These are phyloP conservation scores for Pythium sp. DNA, from an alignment of 352 stramenopile genomes.

Conservation along the genomic window DNA sequence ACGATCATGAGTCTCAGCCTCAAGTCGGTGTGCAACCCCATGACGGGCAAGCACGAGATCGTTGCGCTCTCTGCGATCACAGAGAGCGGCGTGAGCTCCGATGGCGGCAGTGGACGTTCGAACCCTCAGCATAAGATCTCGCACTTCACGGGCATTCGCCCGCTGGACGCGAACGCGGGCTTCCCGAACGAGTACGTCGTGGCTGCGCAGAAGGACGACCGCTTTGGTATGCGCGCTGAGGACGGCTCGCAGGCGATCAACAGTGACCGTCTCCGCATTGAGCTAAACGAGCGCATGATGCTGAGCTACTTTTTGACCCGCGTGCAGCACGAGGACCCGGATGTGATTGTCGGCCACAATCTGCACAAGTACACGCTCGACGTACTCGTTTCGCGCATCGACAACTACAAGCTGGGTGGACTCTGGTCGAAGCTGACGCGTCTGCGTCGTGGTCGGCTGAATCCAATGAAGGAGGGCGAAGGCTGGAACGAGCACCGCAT, in stretches of 20 bases:
- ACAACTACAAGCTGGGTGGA: constrained; percentile 88
- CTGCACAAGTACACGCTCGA: constrained; percentile 98
- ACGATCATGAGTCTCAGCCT: constrained; percentile 96
- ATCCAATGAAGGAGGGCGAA: constrained; percentile 78
- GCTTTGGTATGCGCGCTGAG: constrained; percentile 48
- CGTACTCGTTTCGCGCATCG: constrained; percentile 94
- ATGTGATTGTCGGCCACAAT: constrained; percentile 99
- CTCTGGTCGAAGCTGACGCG: constrained; percentile 84
- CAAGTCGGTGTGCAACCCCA: constrained; percentile 97
- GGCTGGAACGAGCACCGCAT: constrained; percentile 88
- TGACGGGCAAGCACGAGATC: constrained; percentile 96
- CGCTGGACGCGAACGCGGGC: constrained; percentile 53
- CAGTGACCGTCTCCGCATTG: constrained; percentile 58
- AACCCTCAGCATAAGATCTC: constrained; percentile 38
- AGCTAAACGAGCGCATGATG: constrained; percentile 83
- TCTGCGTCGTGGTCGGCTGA: constrained; percentile 69
- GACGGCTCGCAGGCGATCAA: constrained; percentile 36
- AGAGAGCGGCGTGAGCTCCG: constrained; percentile 68
- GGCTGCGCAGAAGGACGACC: constrained; percentile 50
- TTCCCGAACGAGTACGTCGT: constrained; percentile 64
- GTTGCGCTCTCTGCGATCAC: constrained; percentile 81
- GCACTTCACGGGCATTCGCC: constrained; percentile 82
- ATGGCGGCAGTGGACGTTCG: constrained; percentile 43
- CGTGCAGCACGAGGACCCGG: constrained; percentile 96
- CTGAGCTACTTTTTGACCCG: constrained; percentile 88